These are phyloP conservation scores for Schizothecium vesticola DNA, from an alignment of 495 filamentous ascomycete species.

Conservation along the genomic window DNA sequence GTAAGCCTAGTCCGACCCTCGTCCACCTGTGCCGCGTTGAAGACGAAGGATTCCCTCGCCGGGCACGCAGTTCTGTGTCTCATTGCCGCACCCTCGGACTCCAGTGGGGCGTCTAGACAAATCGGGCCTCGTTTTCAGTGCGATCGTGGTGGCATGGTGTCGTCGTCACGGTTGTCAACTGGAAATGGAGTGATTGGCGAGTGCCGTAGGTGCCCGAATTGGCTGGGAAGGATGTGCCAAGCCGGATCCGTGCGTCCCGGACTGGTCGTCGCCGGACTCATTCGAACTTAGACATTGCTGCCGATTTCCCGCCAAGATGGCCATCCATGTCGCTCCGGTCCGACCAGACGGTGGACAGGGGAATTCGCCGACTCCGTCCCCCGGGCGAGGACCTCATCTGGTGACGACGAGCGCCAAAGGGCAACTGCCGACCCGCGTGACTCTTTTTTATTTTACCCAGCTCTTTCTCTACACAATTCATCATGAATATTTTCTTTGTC, in stretches of 20 bases:
- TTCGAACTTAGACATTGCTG: too few relatives aligned
- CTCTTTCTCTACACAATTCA: background rate
- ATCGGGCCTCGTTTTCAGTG: background rate
- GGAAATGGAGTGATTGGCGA: background rate
- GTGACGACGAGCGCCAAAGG: too few relatives aligned
- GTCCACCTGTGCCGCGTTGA: background rate
- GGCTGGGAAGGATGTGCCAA: background rate
- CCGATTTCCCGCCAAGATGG: too few relatives aligned
- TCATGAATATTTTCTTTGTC: background rate
- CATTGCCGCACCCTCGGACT: background rate
- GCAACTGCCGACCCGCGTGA: too few relatives aligned
- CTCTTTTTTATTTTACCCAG: too few relatives aligned
- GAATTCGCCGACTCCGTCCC: background rate
- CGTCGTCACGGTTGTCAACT: background rate
- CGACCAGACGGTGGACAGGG: background rate
- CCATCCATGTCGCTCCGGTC: too few relatives aligned
- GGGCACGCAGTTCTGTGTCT: background rate
- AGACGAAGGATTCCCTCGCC: too few relatives aligned
- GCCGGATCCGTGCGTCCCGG: too few relatives aligned
- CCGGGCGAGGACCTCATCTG: too few relatives aligned
- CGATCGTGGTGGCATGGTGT: background rate
- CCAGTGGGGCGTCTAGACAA: background rate
- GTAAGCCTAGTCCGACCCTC: background rate
- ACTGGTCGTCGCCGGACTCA: background rate
- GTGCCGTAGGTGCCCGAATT: too few relatives aligned